Conservation (phyloP, 495 filamentous ascomycete species). For the Aspergillus biplanus region DNA sequence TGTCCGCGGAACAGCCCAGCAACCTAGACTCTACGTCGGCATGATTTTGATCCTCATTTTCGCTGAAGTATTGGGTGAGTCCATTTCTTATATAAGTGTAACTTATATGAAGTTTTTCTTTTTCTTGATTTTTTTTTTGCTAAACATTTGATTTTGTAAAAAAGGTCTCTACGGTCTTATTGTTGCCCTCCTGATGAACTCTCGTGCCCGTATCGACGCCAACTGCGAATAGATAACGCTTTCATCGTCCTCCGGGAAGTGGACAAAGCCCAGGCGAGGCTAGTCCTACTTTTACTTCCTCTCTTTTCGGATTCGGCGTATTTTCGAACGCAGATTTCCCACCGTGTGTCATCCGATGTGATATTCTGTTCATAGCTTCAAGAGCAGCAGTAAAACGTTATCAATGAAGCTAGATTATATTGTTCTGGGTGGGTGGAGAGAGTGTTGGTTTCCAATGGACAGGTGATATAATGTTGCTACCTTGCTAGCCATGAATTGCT, state of each 20-base stretch:
- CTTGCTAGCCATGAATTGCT: conserved; percentile 5
- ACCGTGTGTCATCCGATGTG: background rate
- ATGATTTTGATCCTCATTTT: conserved; percentile 99
- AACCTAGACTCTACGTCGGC: conserved; percentile 96
- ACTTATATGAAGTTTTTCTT: background rate
- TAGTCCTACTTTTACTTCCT: conserved; percentile 12
- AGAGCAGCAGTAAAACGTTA: background rate
- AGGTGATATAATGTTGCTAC: conserved; percentile 16
- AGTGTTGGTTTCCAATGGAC: background rate
- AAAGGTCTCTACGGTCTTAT: conserved; percentile 96
- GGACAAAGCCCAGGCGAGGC: conserved; percentile 11
- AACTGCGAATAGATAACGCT: conserved; percentile 31
- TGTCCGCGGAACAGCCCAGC: conserved; percentile 97
- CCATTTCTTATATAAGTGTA: background rate
- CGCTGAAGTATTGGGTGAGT: conserved; percentile 96
- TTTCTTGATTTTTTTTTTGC: background rate
- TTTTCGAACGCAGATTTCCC: conserved; percentile 10
- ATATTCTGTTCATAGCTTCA: background rate
- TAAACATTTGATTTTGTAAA: conserved; percentile 1
- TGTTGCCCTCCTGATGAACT: conserved; percentile 99
- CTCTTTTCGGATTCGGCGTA: conserved; percentile 17
- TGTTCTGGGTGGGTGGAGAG: background rate
- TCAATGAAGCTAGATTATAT: conserved; percentile 1
- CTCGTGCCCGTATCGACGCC: conserved; percentile 48
- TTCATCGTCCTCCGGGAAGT: conserved; percentile 22